Conservation (phyloP, 805 yeast species). For the Yarrowia deformans region DNA sequence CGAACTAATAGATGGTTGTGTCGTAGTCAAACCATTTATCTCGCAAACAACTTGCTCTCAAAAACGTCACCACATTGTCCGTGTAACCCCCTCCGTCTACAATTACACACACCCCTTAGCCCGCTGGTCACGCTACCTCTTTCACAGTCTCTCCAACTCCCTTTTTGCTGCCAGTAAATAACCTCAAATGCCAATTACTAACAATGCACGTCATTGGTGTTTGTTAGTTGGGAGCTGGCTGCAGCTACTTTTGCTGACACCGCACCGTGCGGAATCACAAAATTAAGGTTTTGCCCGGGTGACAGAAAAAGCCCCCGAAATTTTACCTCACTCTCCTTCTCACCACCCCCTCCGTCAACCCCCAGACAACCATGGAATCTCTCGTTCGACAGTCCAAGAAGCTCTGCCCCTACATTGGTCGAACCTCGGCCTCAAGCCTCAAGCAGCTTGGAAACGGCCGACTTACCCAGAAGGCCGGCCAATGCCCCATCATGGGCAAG, state of each 20-base stretch:
- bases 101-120: too few species aligned
- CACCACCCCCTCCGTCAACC: background rate
- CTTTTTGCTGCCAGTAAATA: too few species aligned
- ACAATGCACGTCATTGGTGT: slow-evolving; percentile 10
- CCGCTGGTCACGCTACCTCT: too few species aligned
- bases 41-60: too few species aligned
- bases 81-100: too few species aligned
- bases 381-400: slow-evolving; percentile 76
- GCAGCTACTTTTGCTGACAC: background rate
- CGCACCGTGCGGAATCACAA: slow-evolving; percentile 2
- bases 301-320: background rate
- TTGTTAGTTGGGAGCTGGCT: background rate
- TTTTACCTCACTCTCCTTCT: slow-evolving; percentile 21
- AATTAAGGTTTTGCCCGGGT: background rate
- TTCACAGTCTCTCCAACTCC: background rate
- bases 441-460: slow-evolving; percentile 59
- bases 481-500: slow-evolving; percentile 91
- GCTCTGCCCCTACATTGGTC: slow-evolving; percentile 83
- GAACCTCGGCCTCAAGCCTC: slow-evolving; percentile 63
- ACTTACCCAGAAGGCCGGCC: slow-evolving; percentile 66
- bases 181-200: background rate
- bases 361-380: slow-evolving; percentile 67
- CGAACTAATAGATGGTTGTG: too few species aligned
- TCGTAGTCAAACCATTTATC: too few species aligned
- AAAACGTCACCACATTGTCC: too few species aligned